Evolutionary conservation across 306 rosid genomes (phyloP).

Genomic region (Gastrolobium bilobum): DNA sequence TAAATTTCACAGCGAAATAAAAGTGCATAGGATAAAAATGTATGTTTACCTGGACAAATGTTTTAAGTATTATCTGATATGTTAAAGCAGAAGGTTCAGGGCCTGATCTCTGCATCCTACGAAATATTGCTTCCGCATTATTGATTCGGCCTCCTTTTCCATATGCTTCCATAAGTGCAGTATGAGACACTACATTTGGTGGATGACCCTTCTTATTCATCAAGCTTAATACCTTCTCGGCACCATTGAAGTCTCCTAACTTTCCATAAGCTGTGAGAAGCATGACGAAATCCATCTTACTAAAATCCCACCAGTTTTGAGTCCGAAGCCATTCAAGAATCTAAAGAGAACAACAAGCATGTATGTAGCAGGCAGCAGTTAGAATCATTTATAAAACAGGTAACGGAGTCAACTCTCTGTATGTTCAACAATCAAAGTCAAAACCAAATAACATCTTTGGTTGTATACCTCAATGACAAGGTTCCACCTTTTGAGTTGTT

Average conservation of each 20-base stretch:
- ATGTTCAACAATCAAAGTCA: conserved; percentile 13
- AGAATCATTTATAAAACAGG: conserved; percentile 17
- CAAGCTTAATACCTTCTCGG: conserved; percentile 74
- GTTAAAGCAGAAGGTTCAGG: conserved; percentile 95
- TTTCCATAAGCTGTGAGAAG: conserved; percentile 96
- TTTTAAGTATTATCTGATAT: conserved; percentile 86
- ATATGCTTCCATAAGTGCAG: conserved; percentile 99
- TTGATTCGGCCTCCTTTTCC: conserved; percentile 81
- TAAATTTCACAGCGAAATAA: conserved; percentile 13
- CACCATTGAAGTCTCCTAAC: conserved; percentile 80
- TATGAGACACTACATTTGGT: conserved; percentile 82
- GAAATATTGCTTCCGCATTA: conserved; percentile 93
- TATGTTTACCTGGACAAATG: conserved; percentile 75
- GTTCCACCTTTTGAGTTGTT: conserved; percentile 88
- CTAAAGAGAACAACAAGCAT: conserved; percentile 57
- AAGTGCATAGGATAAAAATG: background rate
- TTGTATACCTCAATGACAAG: conserved; percentile 80
- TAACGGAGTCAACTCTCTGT: too few species aligned
- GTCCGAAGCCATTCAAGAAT: conserved; percentile 89
- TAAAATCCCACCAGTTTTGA: conserved; percentile 91
- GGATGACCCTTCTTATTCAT: conserved; percentile 80
- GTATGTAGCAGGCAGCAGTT: background rate
- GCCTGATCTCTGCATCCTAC: conserved; percentile 86
- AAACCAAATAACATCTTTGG: background rate
- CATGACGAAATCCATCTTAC: conserved; percentile 91